Evolutionary conservation across 495 filamentous ascomycete genomes (phyloP).

Genomic region (Wilcoxina mikolae): DNA sequence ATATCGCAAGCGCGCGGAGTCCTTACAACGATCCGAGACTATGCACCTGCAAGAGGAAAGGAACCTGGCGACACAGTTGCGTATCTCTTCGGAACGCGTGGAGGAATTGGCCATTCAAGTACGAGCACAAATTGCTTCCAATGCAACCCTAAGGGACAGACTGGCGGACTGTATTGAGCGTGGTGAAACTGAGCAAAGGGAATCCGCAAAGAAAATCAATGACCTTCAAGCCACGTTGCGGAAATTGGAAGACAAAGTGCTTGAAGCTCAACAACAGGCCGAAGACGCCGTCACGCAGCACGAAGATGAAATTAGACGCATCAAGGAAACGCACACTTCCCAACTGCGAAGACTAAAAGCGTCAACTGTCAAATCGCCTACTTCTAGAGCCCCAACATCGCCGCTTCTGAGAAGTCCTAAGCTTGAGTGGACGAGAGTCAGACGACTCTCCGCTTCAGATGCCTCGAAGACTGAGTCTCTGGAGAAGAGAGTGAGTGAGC

Average conservation of each 20-base stretch:
- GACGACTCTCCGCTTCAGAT: slow-evolving; percentile 45
- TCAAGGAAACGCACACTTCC: slow-evolving; percentile 62
- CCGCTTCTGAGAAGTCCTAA: slow-evolving; percentile 36
- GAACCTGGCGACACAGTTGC: slow-evolving; percentile 49
- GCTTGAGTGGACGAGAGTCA: slow-evolving; percentile 33
- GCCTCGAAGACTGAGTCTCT: slow-evolving; percentile 54
- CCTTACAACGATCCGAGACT: slow-evolving; percentile 45
- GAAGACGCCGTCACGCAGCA: slow-evolving; percentile 70
- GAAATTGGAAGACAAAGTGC: slow-evolving; percentile 65
- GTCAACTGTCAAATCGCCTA: slow-evolving; percentile 29
- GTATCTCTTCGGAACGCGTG: slow-evolving; percentile 55
- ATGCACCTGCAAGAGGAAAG: slow-evolving; percentile 49
- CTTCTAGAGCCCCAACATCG: slow-evolving; percentile 44
- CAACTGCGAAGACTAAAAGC: slow-evolving; percentile 65
- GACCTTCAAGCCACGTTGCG: slow-evolving; percentile 66
- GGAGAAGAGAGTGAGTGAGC: slow-evolving; percentile 58
- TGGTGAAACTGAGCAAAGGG: slow-evolving; percentile 69
- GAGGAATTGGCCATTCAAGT: slow-evolving; percentile 65
- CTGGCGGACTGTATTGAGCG: slow-evolving; percentile 72
- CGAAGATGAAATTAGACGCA: slow-evolving; percentile 63
- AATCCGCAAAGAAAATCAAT: slow-evolving; percentile 66
- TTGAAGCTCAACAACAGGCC: slow-evolving; percentile 68
- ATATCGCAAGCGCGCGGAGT: slow-evolving; percentile 47
- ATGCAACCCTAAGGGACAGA: slow-evolving; percentile 58
- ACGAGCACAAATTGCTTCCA: slow-evolving; percentile 55